These are phyloP conservation scores for Tritrichomonas foetus DNA, from an alignment of 208 protist species.

Conservation along the genomic window DNA sequence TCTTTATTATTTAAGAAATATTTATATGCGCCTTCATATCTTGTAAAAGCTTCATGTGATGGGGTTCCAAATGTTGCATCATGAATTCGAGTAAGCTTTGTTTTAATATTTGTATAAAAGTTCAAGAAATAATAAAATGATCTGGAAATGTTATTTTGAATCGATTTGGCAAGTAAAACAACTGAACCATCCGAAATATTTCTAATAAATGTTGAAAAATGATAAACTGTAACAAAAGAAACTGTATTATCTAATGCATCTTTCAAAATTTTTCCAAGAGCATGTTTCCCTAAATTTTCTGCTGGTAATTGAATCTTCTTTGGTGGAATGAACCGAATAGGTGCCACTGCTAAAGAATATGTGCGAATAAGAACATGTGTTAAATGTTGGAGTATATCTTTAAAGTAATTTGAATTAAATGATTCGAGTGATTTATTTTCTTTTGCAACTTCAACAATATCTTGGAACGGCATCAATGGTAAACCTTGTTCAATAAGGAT, in stretches of 20 bases:
- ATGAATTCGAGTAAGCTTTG: neutral
- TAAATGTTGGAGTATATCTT: neutral
- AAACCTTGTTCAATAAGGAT: neutral
- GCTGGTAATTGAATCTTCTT: neutral
- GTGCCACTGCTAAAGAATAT: neutral
- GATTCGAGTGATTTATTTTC: neutral
- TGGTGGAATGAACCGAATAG: neutral
- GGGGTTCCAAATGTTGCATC: neutral
- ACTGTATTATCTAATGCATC: neutral
- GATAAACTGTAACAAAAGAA: neutral
- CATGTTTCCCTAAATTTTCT: neutral
- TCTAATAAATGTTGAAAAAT: neutral
- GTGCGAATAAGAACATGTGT: neutral
- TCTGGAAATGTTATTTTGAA: neutral
- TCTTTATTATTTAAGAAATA: neutral
- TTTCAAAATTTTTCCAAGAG: neutral
- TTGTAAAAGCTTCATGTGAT: neutral
- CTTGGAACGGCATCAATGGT: neutral
- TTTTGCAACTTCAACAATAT: neutral
- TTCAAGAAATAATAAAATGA: neutral
- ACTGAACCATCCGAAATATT: neutral
- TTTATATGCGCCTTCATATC: neutral
- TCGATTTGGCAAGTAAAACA: neutral
- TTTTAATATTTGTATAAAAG: neutral
- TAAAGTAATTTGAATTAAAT: neutral